These are phyloP conservation scores for Parasarocladium wereldwijsianum DNA, from an alignment of 2,329 filamentous ascomycete genomes.

Conservation along the genomic window DNA sequence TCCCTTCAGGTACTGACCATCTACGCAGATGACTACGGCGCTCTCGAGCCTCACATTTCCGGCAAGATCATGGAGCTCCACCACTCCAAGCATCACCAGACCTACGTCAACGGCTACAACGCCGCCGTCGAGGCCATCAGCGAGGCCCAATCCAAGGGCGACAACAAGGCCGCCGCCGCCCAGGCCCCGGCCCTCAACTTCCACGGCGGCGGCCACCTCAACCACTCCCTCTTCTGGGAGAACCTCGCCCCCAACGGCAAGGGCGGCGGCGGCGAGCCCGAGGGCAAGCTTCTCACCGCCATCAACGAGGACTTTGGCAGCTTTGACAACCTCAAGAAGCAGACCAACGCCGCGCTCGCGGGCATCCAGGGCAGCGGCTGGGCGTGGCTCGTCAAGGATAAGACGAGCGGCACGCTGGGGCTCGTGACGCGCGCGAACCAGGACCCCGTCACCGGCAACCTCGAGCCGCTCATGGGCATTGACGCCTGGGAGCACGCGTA, in stretches of 20 bases:
- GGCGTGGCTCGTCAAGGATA: slow-evolving; percentile 75
- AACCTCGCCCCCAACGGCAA: slow-evolving; percentile 57
- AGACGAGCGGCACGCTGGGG: slow-evolving; percentile 42
- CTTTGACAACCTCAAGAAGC: slow-evolving; percentile 47
- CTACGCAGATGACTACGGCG: slow-evolving; percentile 76
- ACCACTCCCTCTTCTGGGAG: slow-evolving; percentile 79
- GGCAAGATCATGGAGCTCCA: slow-evolving; percentile 94
- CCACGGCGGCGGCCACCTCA: slow-evolving; percentile 75
- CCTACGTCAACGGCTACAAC: slow-evolving; percentile 85
- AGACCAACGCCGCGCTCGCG: slow-evolving; percentile 53
- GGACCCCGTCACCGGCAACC: slow-evolving; percentile 75
- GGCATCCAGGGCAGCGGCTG: slow-evolving; percentile 78
- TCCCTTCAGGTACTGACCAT: not conserved
- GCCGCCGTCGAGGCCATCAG: slow-evolving; percentile 58
- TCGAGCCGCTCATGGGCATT: slow-evolving; percentile 70
- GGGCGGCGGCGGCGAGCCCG: slow-evolving; percentile 44
- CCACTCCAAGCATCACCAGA: slow-evolving; percentile 88
- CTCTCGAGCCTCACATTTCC: slow-evolving; percentile 72
- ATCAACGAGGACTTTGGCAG: slow-evolving; percentile 56
- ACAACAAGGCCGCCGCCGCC: slow-evolving; percentile 31
- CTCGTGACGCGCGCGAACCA: slow-evolving; percentile 71
- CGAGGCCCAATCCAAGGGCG: slow-evolving; percentile 49
- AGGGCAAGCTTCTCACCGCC: slow-evolving; percentile 44
- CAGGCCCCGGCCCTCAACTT: slow-evolving; percentile 51
- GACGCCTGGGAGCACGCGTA: slow-evolving; percentile 97